Percentiles rank a stretch among this genome's conserved stretches.
Evolutionary conservation across 164 flowering plant species (phyloP).

Genomic region (Tinospora cordifolia): DNA sequence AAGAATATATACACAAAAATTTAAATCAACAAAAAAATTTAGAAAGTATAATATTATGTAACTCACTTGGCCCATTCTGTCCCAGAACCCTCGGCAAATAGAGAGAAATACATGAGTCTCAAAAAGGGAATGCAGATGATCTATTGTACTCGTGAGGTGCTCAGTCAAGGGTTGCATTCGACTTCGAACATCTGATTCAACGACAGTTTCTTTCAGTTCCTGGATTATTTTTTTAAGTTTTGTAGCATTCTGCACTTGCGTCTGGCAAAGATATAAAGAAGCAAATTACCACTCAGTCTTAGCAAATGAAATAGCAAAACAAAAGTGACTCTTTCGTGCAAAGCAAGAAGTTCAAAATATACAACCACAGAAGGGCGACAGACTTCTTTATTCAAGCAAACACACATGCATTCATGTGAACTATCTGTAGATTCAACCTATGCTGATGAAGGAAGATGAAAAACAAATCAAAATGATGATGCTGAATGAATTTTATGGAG

Average conservation of each 20-base stretch:
- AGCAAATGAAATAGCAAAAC: background rate
- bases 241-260: constrained; percentile 59
- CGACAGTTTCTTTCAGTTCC: constrained; percentile 64
- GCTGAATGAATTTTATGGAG: no score
- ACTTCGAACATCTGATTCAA: constrained; percentile 60
- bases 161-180: constrained; percentile 81
- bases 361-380: background rate
- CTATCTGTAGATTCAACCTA: background rate
- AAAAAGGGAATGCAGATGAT: constrained; percentile 64
- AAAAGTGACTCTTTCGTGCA: background rate
- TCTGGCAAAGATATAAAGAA: constrained; percentile 30
- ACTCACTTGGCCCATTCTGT: constrained; percentile 80
- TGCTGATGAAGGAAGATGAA: background rate
- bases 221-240: constrained; percentile 82
- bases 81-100: constrained; percentile 84
- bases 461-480: background rate
- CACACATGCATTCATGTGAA: background rate
- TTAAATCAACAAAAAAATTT: background rate
- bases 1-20: background rate
- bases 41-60: background rate
- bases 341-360: background rate
- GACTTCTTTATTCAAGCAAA: background rate
- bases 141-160: constrained; percentile 53
- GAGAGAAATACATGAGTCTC: constrained; percentile 68
- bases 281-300: background rate